phyloP scores from a whole-genome alignment of 176 grass and related monocot genomes.

The Juncus inflexus region DNA sequence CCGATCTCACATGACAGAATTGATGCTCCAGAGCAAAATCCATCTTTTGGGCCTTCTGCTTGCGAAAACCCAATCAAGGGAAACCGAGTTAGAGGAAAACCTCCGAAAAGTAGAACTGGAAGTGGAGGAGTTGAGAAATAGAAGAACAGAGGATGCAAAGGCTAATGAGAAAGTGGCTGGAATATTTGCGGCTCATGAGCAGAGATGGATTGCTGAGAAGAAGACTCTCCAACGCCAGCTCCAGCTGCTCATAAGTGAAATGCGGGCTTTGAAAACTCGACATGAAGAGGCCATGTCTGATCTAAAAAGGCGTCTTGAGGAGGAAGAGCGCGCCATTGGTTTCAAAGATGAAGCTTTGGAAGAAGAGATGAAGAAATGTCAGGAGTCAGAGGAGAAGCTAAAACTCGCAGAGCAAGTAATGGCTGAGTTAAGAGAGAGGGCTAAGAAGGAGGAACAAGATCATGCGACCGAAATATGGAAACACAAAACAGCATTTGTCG shows the following conservation, averaged over 20 bases:
- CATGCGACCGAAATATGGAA: conserved; percentile 52
- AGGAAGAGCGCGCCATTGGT: conserved; percentile 23
- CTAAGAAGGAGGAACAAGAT: conserved; percentile 32
- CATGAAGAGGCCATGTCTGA: conserved; percentile 36
- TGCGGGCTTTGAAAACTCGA: conserved; percentile 33
- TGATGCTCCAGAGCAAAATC: conserved; percentile 30
- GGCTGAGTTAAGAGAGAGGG: conserved; percentile 35
- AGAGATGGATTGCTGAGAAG: conserved; percentile 58
- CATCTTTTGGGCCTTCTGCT: conserved; percentile 34
- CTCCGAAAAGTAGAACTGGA: conserved; percentile 28
- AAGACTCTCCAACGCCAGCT: conserved; percentile 55
- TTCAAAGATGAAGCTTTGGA: conserved; percentile 44
- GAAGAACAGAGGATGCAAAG: conserved; percentile 57
- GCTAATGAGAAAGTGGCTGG: conserved; percentile 80
- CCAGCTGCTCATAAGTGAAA: conserved; percentile 50
- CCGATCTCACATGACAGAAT: conserved; percentile 30
- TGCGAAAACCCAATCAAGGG: conserved; percentile 13
- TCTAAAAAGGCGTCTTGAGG: conserved; percentile 43
- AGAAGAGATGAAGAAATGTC: conserved; percentile 31
- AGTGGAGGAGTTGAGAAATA: conserved; percentile 38
- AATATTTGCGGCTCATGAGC: conserved; percentile 67
- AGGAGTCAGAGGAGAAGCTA: conserved; percentile 41
- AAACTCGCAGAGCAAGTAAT: conserved; percentile 22
- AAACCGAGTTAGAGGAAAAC: conserved; percentile 35
- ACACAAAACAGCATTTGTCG: conserved; percentile 64